A percentile compares a stretch with the other conserved stretches of the same genome.
These are phyloP conservation scores for Meira nashicola DNA, from an alignment of 1,284 basidiomycete species.

Conservation along the genomic window DNA sequence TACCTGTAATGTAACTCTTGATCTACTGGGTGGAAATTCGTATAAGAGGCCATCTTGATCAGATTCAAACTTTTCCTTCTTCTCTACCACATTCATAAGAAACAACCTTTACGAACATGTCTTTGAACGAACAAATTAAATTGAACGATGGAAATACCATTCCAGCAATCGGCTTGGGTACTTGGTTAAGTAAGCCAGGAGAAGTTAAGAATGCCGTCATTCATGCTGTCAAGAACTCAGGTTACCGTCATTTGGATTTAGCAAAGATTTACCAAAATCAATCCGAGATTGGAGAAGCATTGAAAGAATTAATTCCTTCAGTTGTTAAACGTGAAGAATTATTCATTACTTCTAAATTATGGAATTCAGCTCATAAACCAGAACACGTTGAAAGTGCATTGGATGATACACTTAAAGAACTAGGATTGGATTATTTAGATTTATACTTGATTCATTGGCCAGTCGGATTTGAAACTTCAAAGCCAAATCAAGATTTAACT, in stretches of 20 bases:
- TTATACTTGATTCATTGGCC: constrained; percentile 79
- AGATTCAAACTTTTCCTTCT: too few species aligned
- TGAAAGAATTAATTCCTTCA: constrained; percentile 53
- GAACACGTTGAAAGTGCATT: constrained; percentile 51
- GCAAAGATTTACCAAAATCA: constrained; percentile 40
- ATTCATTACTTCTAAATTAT: constrained; percentile 58
- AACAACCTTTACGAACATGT: too few species aligned
- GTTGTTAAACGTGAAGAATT: constrained; percentile 56
- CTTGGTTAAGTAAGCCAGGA: constrained; percentile 71
- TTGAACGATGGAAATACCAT: constrained; percentile 51
- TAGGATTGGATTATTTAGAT: constrained; percentile 54
- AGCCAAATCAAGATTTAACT: constrained; percentile 53
- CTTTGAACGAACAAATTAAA: constrained; percentile 15
- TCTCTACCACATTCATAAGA: too few species aligned
- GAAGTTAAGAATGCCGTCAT: constrained; percentile 67
- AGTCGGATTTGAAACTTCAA: constrained; percentile 54
- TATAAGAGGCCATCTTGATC: too few species aligned
- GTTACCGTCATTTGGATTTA: constrained; percentile 48
- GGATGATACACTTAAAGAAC: constrained; percentile 54
- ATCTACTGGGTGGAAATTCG: too few species aligned
- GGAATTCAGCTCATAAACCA: constrained; percentile 64
- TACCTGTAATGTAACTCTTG: too few species aligned
- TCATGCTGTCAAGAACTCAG: constrained; percentile 31
- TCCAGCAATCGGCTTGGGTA: constrained; percentile 64
- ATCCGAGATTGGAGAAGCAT: constrained; percentile 55